Percentiles rank a stretch among this genome's conserved stretches.
Evolutionary conservation across 1,139 yeast species (phyloP).

Genomic region (Suhomyces anneliseae): DNA sequence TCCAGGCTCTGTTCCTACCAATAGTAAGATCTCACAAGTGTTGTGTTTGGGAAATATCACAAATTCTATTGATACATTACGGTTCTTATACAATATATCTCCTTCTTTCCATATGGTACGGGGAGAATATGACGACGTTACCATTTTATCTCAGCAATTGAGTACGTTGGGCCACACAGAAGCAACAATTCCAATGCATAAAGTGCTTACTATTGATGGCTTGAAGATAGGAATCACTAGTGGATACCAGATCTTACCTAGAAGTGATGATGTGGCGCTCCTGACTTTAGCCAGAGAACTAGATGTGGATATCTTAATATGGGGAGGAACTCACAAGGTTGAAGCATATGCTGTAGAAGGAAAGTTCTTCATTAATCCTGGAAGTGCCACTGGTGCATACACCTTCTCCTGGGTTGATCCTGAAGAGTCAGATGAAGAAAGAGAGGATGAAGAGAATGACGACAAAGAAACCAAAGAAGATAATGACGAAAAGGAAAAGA

Average conservation of each 20-base stretch:
- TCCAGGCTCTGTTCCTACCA: conserved; percentile 37
- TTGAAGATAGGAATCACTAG: conserved; percentile 82
- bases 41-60: conserved; percentile 84
- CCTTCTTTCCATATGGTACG: conserved; percentile 73
- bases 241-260: conserved; percentile 83
- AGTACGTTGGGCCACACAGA: conserved; percentile 34
- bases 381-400: conserved; percentile 93
- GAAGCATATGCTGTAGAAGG: conserved; percentile 94
- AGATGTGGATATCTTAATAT: conserved; percentile 88
- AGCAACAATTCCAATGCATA: conserved; percentile 56
- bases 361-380: conserved; percentile 91
- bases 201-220: conserved; percentile 66
- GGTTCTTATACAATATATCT: conserved; percentile 65
- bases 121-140: conserved; percentile 65
- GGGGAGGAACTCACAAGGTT: conserved; percentile 95
- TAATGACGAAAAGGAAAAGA: conserved; percentile 20
- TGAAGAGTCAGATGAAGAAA: conserved; percentile 42
- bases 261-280: conserved; percentile 81
- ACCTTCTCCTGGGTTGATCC: conserved; percentile 52
- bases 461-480: conserved; percentile 21
- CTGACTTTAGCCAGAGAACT: conserved; percentile 82
- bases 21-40: conserved; percentile 79
- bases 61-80: conserved; percentile 61
- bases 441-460: conserved; percentile 26
- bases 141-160: conserved; percentile 36